Evolutionary conservation across 257 asterid species (phyloP).

Genomic region (Mitragyna speciosa): DNA sequence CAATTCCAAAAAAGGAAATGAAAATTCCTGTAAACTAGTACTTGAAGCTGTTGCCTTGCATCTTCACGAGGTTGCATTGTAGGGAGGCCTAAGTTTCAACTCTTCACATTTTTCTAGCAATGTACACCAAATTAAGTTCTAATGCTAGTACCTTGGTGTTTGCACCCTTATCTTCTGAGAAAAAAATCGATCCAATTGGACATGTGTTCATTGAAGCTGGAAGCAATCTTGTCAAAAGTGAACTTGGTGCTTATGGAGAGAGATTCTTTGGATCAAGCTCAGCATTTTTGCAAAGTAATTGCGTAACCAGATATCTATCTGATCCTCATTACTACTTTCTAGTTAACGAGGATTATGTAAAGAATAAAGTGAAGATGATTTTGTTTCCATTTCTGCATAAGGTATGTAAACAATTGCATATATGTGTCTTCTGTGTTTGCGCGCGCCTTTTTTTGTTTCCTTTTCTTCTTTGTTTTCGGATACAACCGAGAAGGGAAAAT

Average conservation of each 20-base stretch:
- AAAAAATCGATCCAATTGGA: slow-evolving; percentile 13
- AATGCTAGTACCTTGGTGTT: background rate
- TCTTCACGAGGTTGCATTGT: background rate
- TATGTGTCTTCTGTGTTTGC: background rate
- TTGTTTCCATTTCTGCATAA: slow-evolving; percentile 20
- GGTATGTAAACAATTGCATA: background rate
- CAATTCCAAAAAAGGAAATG: background rate
- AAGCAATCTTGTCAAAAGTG: slow-evolving; percentile 16
- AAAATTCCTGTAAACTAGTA: background rate
- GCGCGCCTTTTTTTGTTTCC: background rate
- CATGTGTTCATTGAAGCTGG: slow-evolving; percentile 24
- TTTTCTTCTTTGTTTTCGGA: too few species aligned
- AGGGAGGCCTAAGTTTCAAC: background rate
- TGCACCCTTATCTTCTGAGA: background rate
- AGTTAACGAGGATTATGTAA: slow-evolving; percentile 19
- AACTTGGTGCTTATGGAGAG: slow-evolving; percentile 25
- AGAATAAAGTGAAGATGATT: slow-evolving; percentile 15
- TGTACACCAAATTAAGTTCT: background rate
- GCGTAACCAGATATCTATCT: background rate
- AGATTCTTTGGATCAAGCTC: slow-evolving; percentile 28
- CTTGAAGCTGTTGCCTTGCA: background rate
- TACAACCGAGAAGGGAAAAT: too few species aligned
- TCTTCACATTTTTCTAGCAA: background rate
- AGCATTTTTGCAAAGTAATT: slow-evolving; percentile 24
- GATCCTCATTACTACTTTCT: slow-evolving; percentile 13